Percentiles rank a stretch among this genome's conserved stretches.
Conservation (phyloP, 192 early-diverging fungal genomes). For the Coemansia sp. region DNA sequence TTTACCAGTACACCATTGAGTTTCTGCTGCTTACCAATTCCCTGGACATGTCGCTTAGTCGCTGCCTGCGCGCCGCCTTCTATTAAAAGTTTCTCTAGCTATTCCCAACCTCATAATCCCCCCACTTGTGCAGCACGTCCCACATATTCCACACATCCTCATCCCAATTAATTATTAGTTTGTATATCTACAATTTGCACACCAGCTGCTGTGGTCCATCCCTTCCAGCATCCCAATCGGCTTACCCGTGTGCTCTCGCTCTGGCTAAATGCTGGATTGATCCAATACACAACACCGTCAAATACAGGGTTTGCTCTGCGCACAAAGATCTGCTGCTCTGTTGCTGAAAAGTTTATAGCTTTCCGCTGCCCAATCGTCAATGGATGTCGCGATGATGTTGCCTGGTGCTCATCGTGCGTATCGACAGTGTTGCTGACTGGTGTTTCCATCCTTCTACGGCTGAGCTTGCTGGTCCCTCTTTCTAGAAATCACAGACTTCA, state of each 20-base stretch:
- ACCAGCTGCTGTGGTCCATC: not conserved
- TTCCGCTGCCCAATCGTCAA: not conserved
- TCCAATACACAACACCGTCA: conserved; percentile 44
- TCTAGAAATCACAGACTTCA: not conserved
- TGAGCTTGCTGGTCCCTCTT: not conserved
- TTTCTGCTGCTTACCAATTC: conserved; percentile 5
- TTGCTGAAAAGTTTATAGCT: conserved; percentile 15
- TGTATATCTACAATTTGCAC: not conserved
- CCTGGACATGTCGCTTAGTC: conserved; percentile 13
- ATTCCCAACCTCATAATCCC: not conserved
- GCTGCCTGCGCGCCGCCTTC: conserved; percentile 36
- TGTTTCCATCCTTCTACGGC: not conserved
- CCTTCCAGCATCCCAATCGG: not conserved
- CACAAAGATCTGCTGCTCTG: conserved; percentile 37
- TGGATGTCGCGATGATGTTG: not conserved
- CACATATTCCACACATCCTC: not conserved
- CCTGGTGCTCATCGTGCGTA: not conserved
- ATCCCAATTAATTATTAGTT: not conserved
- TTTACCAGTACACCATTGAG: conserved; percentile 44
- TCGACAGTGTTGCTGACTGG: not conserved
- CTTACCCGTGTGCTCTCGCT: conserved; percentile 30
- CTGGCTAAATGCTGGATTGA: conserved; percentile 26
- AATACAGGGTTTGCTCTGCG: conserved; percentile 29
- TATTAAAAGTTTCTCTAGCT: conserved; percentile 35
- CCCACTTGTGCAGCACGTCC: not conserved